A percentile compares a stretch with the other conserved stretches of the same genome.
Evolutionary conservation across 2,329 filamentous ascomycete species (phyloP).

Genomic region (Blumeria graminis): DNA sequence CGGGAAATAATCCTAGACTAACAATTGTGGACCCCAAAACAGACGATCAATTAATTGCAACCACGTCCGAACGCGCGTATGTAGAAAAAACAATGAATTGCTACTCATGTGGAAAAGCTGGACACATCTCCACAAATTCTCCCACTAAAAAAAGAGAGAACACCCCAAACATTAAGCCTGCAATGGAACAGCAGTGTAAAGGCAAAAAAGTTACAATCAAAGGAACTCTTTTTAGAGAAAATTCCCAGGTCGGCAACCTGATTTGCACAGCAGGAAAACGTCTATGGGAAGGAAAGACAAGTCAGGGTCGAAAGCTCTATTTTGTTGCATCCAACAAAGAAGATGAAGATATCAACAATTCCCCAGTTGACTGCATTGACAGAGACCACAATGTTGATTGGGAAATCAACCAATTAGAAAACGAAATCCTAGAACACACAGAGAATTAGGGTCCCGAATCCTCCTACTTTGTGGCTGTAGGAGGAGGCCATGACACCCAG

Average conservation of each 20-base stretch:
- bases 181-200: neutral
- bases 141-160: neutral
- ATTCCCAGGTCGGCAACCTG: neutral
- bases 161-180: too few species aligned
- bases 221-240: neutral
- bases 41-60: neutral
- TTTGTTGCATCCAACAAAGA: neutral
- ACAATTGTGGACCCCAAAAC: neutral
- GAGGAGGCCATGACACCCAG: neutral
- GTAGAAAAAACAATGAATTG: neutral
- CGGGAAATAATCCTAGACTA: neutral
- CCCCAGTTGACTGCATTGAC: neutral
- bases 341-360: neutral
- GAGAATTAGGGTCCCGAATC: neutral
- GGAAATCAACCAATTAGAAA: neutral
- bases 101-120: neutral
- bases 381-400: neutral
- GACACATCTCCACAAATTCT: neutral
- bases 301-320: neutral
- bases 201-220: neutral
- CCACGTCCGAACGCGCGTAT: neutral
- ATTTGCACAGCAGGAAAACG: neutral
- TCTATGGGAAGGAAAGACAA: neutral
- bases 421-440: neutral
- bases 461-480: constrained; percentile 1